phyloP scores from a whole-genome alignment of 805 yeast genomes.

The Suhomyces vadensis region DNA sequence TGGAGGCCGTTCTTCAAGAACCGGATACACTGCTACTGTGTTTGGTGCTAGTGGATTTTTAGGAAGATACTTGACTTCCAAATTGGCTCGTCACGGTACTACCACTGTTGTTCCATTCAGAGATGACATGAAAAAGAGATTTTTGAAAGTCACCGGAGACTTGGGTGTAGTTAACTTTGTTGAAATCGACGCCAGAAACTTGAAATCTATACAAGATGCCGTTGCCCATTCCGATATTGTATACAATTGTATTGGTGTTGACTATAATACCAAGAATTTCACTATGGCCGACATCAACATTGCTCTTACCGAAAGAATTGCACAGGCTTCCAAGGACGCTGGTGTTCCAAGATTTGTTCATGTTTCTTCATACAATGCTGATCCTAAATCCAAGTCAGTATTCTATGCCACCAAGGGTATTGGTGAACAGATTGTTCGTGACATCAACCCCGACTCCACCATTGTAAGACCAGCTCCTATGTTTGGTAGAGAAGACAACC shows the following conservation, averaged over 20 bases:
- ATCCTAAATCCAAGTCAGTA: slow-evolving; percentile 64
- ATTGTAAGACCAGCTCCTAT: slow-evolving; percentile 84
- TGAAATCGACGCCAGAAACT: slow-evolving; percentile 79
- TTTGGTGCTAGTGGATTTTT: slow-evolving; percentile 81
- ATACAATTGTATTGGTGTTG: slow-evolving; percentile 75
- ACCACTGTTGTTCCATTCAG: slow-evolving; percentile 75
- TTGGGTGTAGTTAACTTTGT: slow-evolving; percentile 83
- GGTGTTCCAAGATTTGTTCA: slow-evolving; percentile 75
- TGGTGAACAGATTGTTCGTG: slow-evolving; percentile 71
- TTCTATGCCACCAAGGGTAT: slow-evolving; percentile 78
- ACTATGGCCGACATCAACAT: slow-evolving; percentile 81
- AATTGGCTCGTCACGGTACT: slow-evolving; percentile 82
- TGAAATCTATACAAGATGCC: slow-evolving; percentile 71
- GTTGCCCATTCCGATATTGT: slow-evolving; percentile 83
- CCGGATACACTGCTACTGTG: slow-evolving; percentile 86
- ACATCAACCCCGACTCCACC: slow-evolving; percentile 69
- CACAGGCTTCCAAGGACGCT: slow-evolving; percentile 66
- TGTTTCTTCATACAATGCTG: slow-evolving; percentile 77
- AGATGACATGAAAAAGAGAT: slow-evolving; percentile 75
- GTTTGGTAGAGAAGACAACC: slow-evolving; percentile 72
- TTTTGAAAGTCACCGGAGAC: slow-evolving; percentile 80
- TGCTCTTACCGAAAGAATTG: slow-evolving; percentile 75
- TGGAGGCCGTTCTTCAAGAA: slow-evolving; percentile 83
- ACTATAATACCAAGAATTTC: slow-evolving; percentile 76
- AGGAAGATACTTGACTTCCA: slow-evolving; percentile 70